Conservation (phyloP, 2,329 filamentous ascomycete species). For the Sporothrix globosa region DNA sequence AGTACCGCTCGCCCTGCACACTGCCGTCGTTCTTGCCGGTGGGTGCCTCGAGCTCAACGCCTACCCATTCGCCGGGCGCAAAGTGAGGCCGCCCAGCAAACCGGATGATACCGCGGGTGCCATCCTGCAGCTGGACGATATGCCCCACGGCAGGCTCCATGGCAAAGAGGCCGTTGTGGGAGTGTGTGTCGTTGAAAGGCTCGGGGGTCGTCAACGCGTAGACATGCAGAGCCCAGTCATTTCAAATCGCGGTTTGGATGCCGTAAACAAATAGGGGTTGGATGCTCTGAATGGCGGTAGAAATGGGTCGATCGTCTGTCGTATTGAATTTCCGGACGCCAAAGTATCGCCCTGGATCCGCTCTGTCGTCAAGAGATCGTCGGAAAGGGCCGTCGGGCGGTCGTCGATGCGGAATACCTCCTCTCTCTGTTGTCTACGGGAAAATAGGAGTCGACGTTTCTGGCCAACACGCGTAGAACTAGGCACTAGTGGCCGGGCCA, state of each 20-base stretch:
- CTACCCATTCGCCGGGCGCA: conserved; percentile 82
- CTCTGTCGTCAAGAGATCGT: background rate
- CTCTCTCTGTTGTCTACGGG: conserved; percentile 19
- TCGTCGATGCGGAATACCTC: conserved; percentile 22
- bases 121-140: conserved; percentile 76
- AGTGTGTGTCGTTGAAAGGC: background rate
- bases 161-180: background rate
- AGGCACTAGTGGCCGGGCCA: background rate
- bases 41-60: conserved; percentile 80
- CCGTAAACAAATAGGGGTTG: background rate
- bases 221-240: conserved; percentile 17
- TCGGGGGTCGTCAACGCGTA: conserved; percentile 28
- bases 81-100: conserved; percentile 82
- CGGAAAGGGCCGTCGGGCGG: conserved; percentile 18
- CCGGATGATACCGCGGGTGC: conserved; percentile 74
- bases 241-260: conserved; percentile 12
- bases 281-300: background rate
- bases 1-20: conserved; percentile 85
- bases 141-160: conserved; percentile 68
- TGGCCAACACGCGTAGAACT: conserved; percentile 23
- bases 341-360: background rate
- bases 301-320: background rate
- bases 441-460: conserved; percentile 21
- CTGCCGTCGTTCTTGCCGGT: conserved; percentile 93
- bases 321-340: background rate